Evolutionary conservation across 176 grass and related monocot genomes (phyloP).

Genomic region (Olyra latifolia): DNA sequence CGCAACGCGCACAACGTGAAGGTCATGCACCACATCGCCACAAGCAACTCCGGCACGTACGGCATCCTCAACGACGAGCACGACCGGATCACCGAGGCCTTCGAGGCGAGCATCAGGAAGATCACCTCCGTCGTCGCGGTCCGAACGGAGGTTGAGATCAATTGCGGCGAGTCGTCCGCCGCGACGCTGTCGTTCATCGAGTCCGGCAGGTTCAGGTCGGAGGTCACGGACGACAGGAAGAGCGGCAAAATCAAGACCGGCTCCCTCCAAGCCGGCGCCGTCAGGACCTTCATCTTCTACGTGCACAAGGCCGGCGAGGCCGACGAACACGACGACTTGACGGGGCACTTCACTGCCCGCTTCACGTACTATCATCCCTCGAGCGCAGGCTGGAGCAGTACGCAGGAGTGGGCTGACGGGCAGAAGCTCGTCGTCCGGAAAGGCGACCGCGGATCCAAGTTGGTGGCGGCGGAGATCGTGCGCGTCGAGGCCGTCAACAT

Average conservation of each 20-base stretch:
- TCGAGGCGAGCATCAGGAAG: neutral
- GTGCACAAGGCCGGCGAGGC: neutral
- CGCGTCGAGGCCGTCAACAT: neutral
- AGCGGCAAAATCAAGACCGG: too few species aligned
- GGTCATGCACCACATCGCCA: neutral
- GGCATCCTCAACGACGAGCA: neutral
- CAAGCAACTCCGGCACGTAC: neutral
- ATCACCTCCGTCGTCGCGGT: neutral
- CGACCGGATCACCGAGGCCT: neutral
- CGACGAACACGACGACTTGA: neutral
- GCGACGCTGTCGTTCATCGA: neutral
- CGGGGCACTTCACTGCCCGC: neutral
- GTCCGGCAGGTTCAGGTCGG: neutral
- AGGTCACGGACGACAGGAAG: too few species aligned
- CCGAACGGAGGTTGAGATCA: neutral
- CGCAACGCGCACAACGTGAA: neutral
- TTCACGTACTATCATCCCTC: fast-evolving
- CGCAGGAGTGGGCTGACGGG: neutral
- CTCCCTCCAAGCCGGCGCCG: too few species aligned
- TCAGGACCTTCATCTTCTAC: neutral
- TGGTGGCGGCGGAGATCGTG: neutral
- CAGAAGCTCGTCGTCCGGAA: neutral
- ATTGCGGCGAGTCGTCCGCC: neutral
- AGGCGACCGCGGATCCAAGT: neutral
- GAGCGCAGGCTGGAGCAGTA: too few species aligned